Evolutionary conservation across 192 early-diverging fungal species (phyloP), one percentile per base, ranked within the genome.

Genomic region (Backusella parvicylindrica): DNA sequence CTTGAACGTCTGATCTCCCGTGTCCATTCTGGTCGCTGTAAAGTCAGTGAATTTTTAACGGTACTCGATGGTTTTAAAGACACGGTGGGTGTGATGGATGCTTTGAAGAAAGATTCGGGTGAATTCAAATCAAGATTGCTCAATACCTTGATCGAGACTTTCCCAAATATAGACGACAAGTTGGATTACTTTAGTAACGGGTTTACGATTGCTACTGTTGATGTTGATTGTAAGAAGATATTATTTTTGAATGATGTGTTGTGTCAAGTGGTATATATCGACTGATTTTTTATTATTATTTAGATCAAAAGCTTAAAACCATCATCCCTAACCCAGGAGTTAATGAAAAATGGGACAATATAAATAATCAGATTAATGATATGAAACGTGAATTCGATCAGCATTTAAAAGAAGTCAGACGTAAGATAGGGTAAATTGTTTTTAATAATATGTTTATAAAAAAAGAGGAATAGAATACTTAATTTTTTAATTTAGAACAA

Each of bases 1-100:
- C 78, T 99, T 28, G 98, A 99, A 80, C 89, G 98, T 28, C 85
- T 92, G 3, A 94, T 99, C 71, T 91, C 94, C 28, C 86, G 98
- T 3, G 91, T 99, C 37, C 97, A 98, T 78, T 88, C 94, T 2
- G 91, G 92, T 0, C 88, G 88, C 41, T 95, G 95, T 82, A 89
- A 90, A 65, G 92, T 97, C 16, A 87, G 92, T 41, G 96, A 98
- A 64, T 98, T 98, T 67, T 74, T 97, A 18, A 68, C 75, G 1
- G 84, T 91, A 8, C 85, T 99, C 7, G 73, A 63, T 76, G 90
- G 64, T 79, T 97, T 81, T 74, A 72, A 37, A 71, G 33, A 64
- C 65, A 5, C 40, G 30, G 75, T 86, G 79, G 70, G 78, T 32
- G 79, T 74, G 1, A 68, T 91, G 32, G 64, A 60, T 26, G 77